Percentiles rank a stretch among this genome's conserved stretches.
Evolutionary conservation across 148 eudicot genomes (phyloP).

Genomic region (Linanthus parryae): DNA sequence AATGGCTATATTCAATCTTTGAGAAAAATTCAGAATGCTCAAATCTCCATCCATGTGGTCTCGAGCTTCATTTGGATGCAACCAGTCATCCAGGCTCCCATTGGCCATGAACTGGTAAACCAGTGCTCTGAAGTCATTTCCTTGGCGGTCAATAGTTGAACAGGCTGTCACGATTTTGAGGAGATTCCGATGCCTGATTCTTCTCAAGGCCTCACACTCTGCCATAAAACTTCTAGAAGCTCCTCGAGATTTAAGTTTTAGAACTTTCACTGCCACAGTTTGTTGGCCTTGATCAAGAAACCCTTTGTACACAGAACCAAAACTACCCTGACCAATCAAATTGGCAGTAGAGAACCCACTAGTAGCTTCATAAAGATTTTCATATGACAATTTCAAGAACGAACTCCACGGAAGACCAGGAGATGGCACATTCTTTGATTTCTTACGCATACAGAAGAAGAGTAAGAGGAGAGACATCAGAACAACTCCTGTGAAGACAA

Average conservation of each 20-base stretch:
- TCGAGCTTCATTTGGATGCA: slow-evolving; percentile 1
- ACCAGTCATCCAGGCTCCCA: slow-evolving; percentile 28
- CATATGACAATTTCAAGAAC: slow-evolving; percentile 14
- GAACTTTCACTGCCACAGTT: slow-evolving; percentile 26
- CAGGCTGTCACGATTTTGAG: slow-evolving; percentile 22
- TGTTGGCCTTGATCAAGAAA: not conserved
- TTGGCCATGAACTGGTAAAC: slow-evolving; percentile 21
- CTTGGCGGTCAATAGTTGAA: slow-evolving; percentile 14
- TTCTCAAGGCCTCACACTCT: slow-evolving; percentile 21
- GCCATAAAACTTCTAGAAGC: slow-evolving; percentile 24
- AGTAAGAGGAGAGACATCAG: slow-evolving; percentile 2
- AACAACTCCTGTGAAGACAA: not conserved
- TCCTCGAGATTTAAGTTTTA: slow-evolving; percentile 8
- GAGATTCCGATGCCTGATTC: slow-evolving; percentile 20
- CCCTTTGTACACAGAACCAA: slow-evolving; percentile 30
- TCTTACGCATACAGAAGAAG: slow-evolving; percentile 15
- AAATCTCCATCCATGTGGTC: too few relatives aligned
- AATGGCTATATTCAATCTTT: slow-evolving; percentile 21
- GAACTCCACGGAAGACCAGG: slow-evolving; percentile 10
- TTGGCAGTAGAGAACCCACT: slow-evolving; percentile 5
- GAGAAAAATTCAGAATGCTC: slow-evolving; percentile 4
- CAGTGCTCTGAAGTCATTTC: slow-evolving; percentile 18
- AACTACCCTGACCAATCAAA: slow-evolving; percentile 22
- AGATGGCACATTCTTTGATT: not conserved
- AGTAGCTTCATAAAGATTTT: slow-evolving; percentile 9